These are phyloP conservation scores for Bombardia bombarda DNA, from an alignment of 495 filamentous ascomycete species.

Conservation along the genomic window DNA sequence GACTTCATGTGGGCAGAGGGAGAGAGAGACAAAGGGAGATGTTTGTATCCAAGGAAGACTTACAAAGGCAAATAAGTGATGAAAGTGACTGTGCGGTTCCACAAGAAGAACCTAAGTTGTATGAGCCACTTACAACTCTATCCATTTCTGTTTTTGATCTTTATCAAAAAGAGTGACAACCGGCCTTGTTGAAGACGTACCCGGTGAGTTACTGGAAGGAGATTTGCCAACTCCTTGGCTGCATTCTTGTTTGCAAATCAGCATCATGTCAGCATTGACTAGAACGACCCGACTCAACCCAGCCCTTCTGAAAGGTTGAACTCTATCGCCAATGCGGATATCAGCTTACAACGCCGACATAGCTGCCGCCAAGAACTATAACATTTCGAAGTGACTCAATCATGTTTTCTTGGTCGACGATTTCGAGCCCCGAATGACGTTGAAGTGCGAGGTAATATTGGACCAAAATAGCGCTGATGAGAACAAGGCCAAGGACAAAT, in stretches of 20 bases:
- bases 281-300: neutral
- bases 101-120: slow-evolving; percentile 35
- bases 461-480: neutral
- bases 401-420: neutral
- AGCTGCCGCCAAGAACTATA: slow-evolving; percentile 21
- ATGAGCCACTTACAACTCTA: neutral
- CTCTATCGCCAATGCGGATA: neutral
- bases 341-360: slow-evolving; percentile 18
- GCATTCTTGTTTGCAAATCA: slow-evolving; percentile 8
- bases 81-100: slow-evolving; percentile 46
- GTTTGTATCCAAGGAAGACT: slow-evolving; percentile 3
- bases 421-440: neutral
- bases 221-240: slow-evolving; percentile 17
- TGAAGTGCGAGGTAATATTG: neutral
- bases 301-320: neutral
- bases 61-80: slow-evolving; percentile 48
- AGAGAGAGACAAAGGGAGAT: neutral
- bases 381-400: slow-evolving; percentile 10
- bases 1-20: neutral
- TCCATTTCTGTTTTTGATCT: neutral
- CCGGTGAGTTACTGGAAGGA: slow-evolving; percentile 20
- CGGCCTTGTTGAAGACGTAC: slow-evolving; percentile 5
- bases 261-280: neutral
- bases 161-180: neutral
- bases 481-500: neutral